phyloP scores from a whole-genome alignment of 192 early-diverging fungal species.

The Coemansia aciculifera region DNA sequence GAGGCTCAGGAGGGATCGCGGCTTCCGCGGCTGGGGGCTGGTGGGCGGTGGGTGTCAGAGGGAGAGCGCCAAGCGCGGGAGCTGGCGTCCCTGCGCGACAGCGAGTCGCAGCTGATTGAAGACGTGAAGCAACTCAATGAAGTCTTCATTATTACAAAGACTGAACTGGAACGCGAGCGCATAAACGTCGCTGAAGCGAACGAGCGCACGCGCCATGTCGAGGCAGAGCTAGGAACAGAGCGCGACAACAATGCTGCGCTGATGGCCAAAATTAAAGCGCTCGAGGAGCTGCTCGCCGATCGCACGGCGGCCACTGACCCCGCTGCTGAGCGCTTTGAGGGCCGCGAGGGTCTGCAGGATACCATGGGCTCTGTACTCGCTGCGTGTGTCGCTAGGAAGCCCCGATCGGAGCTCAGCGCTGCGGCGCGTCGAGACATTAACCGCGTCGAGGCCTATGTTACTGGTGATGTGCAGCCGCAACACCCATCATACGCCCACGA shows the following conservation, averaged over 20 bases:
- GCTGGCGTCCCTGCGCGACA: constrained; percentile 21
- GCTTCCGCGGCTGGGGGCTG: neutral
- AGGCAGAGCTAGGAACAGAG: constrained; percentile 5
- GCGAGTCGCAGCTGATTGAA: constrained; percentile 22
- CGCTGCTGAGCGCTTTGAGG: constrained; percentile 5
- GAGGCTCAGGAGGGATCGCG: neutral
- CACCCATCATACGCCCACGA: constrained; percentile 13
- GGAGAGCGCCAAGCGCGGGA: neutral
- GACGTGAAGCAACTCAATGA: constrained; percentile 16
- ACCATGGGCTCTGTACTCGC: constrained; percentile 3
- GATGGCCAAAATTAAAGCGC: constrained; percentile 14
- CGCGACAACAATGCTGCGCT: constrained; percentile 1
- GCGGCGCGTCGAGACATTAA: neutral
- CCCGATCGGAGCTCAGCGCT: neutral
- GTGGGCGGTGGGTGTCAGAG: neutral
- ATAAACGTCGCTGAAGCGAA: constrained; percentile 7
- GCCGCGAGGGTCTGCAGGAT: neutral
- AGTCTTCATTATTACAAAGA: neutral
- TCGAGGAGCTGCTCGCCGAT: constrained; percentile 5
- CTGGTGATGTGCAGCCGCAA: neutral
- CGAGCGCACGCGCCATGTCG: constrained; percentile 2
- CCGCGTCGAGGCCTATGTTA: neutral
- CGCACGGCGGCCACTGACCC: neutral
- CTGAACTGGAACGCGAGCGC: constrained; percentile 1
- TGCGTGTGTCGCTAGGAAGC: neutral